Evolutionary conservation across 805 yeast species (phyloP).

Genomic region (Teunomyces kruisii): DNA sequence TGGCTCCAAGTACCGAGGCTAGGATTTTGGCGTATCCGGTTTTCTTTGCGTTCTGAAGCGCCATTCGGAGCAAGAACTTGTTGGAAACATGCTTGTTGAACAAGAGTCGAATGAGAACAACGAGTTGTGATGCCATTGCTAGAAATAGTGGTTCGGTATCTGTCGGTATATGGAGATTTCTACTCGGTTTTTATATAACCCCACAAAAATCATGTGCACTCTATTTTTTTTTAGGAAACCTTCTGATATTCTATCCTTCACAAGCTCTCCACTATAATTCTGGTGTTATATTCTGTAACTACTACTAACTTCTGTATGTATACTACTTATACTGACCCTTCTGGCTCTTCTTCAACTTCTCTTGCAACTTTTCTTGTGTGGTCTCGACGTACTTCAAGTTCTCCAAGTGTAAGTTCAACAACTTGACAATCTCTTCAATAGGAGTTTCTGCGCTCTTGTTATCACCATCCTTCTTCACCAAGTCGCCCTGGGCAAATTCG

Average conservation of each 20-base stretch:
- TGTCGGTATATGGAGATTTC: not conserved
- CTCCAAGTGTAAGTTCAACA: slow-evolving; percentile 85
- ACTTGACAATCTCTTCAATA: slow-evolving; percentile 68
- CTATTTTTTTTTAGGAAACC: too few species aligned
- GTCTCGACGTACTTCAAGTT: slow-evolving; percentile 85
- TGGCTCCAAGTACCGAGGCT: slow-evolving; percentile 31
- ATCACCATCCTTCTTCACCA: slow-evolving; percentile 16
- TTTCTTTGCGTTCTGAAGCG: slow-evolving; percentile 31
- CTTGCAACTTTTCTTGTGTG: slow-evolving; percentile 65
- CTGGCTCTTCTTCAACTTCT: slow-evolving; percentile 50
- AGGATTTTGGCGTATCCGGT: slow-evolving; percentile 35
- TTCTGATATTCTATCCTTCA: not conserved
- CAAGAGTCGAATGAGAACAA: slow-evolving; percentile 30
- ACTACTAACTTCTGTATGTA: too few species aligned
- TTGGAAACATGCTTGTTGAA: slow-evolving; percentile 42
- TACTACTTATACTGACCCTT: slow-evolving; percentile 1
- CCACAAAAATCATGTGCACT: slow-evolving; percentile 5
- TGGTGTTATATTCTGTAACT: not conserved
- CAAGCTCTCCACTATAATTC: not conserved
- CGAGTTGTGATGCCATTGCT: not conserved
- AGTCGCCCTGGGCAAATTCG: slow-evolving; percentile 26
- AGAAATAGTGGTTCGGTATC: not conserved
- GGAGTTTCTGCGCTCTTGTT: slow-evolving; percentile 35
- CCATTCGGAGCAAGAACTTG: slow-evolving; percentile 37
- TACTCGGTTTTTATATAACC: not conserved